Evolutionary conservation across 2,329 filamentous ascomycete species (phyloP).

Genomic region (Colletotrichum truncatum): DNA sequence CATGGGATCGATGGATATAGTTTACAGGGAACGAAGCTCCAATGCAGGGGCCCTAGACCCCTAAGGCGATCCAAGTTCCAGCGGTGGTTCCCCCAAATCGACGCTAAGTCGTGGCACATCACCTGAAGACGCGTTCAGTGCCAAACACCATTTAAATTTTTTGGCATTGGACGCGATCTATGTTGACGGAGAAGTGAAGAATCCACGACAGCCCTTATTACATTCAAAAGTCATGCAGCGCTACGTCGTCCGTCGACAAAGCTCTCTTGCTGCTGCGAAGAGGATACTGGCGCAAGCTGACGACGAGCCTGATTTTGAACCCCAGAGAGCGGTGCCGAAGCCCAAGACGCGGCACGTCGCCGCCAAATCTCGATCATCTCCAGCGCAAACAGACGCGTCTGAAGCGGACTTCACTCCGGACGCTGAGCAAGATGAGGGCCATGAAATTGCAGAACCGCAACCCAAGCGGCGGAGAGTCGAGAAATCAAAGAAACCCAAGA

Average conservation of each 20-base stretch:
- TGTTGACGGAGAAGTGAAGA: not conserved
- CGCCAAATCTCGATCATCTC: not conserved
- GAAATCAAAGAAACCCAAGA: not conserved
- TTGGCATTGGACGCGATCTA: not conserved
- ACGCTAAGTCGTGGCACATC: constrained; percentile 5
- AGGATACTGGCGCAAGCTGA: constrained; percentile 19
- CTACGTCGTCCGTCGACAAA: constrained; percentile 13
- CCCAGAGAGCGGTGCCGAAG: not conserved
- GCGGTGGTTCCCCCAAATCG: not conserved
- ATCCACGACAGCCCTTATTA: not conserved
- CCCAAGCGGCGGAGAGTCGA: constrained; percentile 20
- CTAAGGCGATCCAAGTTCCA: constrained; percentile 8
- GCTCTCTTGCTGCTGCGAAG: constrained; percentile 27
- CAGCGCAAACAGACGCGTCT: constrained; percentile 22
- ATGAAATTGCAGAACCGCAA: constrained; percentile 7
- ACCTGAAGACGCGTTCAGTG: not conserved
- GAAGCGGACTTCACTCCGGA: constrained; percentile 17
- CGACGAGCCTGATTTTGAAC: constrained; percentile 13
- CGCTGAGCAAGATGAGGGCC: not conserved
- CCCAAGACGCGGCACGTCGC: not conserved
- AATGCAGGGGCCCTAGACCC: not conserved
- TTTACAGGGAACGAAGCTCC: not conserved
- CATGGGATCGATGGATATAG: too few relatives aligned
- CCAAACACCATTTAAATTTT: not conserved
- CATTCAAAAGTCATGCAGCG: constrained; percentile 9